phyloP scores from a whole-genome alignment of 2,329 filamentous ascomycete species.

The Bimuria novae-zelandiae region DNA sequence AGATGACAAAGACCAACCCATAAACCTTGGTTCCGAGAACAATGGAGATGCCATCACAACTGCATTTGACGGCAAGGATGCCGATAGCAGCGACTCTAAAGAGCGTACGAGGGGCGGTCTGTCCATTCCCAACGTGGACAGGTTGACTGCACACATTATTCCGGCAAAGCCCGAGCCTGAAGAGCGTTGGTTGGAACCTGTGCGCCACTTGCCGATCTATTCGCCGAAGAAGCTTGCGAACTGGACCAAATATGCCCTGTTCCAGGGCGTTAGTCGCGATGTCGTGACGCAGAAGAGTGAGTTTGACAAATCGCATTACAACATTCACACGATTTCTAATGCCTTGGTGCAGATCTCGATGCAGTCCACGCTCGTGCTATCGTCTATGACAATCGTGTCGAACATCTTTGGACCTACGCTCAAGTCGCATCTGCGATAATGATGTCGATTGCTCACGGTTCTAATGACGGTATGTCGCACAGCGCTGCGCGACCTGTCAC shows the following conservation, averaged over 20 bases:
- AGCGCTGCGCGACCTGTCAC: too few relatives aligned
- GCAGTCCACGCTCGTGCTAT: conserved; percentile 44
- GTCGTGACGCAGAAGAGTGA: conserved; percentile 43
- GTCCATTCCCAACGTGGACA: neutral
- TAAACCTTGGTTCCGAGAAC: neutral
- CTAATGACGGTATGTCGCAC: conserved; percentile 63
- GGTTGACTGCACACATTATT: neutral
- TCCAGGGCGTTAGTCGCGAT: conserved; percentile 48
- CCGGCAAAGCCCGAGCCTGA: conserved; percentile 22
- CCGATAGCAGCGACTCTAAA: neutral
- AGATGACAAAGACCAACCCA: neutral
- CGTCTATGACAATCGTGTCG: conserved; percentile 30
- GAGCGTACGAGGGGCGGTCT: conserved; percentile 4
- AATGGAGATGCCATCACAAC: conserved; percentile 4
- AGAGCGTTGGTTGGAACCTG: conserved; percentile 32
- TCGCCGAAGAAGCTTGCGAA: conserved; percentile 34
- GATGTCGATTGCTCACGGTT: conserved; percentile 61
- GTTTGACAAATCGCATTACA: neutral
- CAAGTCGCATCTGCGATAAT: conserved; percentile 52
- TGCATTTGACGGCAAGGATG: neutral
- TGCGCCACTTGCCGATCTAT: conserved; percentile 28
- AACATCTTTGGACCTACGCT: conserved; percentile 49
- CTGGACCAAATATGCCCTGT: conserved; percentile 49
- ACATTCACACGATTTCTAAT: neutral
- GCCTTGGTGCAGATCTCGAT: conserved; percentile 21